A percentile compares a stretch with the other conserved stretches of the same genome.
Evolutionary conservation across 2,329 filamentous ascomycete genomes (phyloP).

Genomic region (Cordyceps fumosorosea): DNA sequence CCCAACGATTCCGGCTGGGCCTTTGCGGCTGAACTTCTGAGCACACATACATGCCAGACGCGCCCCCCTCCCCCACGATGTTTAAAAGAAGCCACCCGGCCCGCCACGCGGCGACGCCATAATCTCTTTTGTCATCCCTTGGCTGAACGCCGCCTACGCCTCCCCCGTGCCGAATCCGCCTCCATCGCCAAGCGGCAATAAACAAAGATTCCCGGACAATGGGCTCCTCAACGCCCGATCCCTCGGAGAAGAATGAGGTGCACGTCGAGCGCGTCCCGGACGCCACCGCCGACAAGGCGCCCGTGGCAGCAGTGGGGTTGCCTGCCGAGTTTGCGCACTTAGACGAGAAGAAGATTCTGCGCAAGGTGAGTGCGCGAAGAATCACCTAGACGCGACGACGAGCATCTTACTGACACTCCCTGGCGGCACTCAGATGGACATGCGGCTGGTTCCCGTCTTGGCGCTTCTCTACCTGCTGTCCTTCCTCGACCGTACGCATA

Average conservation of each 20-base stretch:
- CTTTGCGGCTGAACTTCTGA: too few relatives aligned
- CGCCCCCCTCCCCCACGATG: background rate
- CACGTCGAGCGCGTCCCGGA: conserved; percentile 4
- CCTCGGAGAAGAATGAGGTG: background rate
- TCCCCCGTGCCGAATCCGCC: too few relatives aligned
- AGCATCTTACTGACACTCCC: background rate
- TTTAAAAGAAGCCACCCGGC: background rate
- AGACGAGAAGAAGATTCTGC: conserved; percentile 45
- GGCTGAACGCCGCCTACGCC: background rate
- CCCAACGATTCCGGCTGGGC: too few relatives aligned
- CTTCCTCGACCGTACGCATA: conserved; percentile 47
- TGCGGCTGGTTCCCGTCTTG: conserved; percentile 50
- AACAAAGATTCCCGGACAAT: background rate
- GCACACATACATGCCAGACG: too few relatives aligned
- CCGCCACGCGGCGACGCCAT: background rate
- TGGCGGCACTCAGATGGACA: conserved; percentile 33
- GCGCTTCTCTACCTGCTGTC: conserved; percentile 56
- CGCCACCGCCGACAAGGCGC: background rate
- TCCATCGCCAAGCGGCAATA: background rate
- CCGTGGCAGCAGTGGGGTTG: background rate
- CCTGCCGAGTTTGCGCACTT: conserved; percentile 29
- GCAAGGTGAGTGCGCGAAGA: conserved; percentile 30
- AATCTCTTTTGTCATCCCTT: background rate
- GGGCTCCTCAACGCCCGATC: background rate
- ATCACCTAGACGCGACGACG: background rate